Percentiles rank a stretch among this genome's conserved stretches.
These are phyloP conservation scores for Cicer chorassanicum DNA, from an alignment of 306 rosid species.

Conservation along the genomic window DNA sequence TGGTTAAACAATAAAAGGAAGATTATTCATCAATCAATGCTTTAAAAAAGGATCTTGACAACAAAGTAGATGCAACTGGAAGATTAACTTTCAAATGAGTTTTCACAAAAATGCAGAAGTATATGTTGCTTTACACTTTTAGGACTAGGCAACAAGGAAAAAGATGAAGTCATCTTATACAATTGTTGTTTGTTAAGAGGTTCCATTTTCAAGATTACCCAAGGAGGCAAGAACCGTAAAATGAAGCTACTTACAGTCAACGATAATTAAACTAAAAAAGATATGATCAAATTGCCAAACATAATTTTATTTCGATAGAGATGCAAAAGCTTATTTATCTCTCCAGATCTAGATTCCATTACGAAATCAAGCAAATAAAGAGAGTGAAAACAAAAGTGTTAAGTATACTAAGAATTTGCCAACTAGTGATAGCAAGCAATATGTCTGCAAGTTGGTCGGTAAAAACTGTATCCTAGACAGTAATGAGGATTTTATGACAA, in stretches of 20 bases:
- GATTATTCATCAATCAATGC: slow-evolving; percentile 1
- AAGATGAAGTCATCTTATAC: slow-evolving; percentile 1
- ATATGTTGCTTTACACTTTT: neutral
- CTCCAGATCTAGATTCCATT: slow-evolving; percentile 20
- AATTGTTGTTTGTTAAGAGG: slow-evolving; percentile 12
- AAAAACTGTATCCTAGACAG: slow-evolving; percentile 25
- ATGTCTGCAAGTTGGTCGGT: slow-evolving; percentile 10
- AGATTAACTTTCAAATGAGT: slow-evolving; percentile 14
- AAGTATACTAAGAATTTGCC: slow-evolving; percentile 5
- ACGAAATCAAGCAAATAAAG: slow-evolving; percentile 31
- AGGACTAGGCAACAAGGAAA: slow-evolving; percentile 1
- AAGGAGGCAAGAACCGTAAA: slow-evolving; percentile 8
- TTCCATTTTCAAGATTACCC: slow-evolving; percentile 14
- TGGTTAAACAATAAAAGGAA: slow-evolving; percentile 11
- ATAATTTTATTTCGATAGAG: neutral
- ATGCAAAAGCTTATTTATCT: slow-evolving; percentile 16
- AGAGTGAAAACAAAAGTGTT: neutral
- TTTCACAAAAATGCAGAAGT: neutral
- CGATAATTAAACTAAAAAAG: slow-evolving; percentile 1
- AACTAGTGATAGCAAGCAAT: neutral
- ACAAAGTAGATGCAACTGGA: neutral
- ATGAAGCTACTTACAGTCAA: neutral
- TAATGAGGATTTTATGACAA: slow-evolving; percentile 9
- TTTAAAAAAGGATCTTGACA: slow-evolving; percentile 21
- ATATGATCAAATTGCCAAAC: neutral